Evolutionary conservation across 768 basidiomycete species (phyloP).

Genomic region (Pleurotus tuber-regium): DNA sequence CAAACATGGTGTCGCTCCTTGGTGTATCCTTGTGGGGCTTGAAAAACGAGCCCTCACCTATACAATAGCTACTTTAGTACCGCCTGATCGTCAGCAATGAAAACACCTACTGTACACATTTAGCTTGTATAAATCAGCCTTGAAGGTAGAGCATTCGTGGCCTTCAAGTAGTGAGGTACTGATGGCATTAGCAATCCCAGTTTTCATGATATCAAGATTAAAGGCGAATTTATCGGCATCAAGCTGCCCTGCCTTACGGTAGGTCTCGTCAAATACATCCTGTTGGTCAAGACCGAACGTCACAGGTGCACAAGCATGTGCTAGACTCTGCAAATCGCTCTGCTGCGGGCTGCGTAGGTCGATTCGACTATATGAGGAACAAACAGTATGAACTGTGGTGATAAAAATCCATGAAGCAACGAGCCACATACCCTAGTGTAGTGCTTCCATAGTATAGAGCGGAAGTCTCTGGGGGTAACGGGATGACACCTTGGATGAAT

Average conservation of each 20-base stretch:
- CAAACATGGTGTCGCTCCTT: slow-evolving; percentile 33
- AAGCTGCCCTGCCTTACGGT: slow-evolving; percentile 34
- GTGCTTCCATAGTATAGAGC: neutral
- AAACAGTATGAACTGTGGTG: neutral
- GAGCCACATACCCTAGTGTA: neutral
- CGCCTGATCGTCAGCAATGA: too few species aligned
- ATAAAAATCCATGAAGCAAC: neutral
- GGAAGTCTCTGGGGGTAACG: neutral
- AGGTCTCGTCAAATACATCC: slow-evolving; percentile 32
- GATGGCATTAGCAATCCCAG: slow-evolving; percentile 22
- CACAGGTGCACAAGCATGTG: slow-evolving; percentile 27
- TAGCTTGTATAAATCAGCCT: slow-evolving; percentile 34
- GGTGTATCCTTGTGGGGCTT: slow-evolving; percentile 42
- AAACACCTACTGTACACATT: slow-evolving; percentile 34
- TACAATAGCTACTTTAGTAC: neutral
- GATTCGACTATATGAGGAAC: slow-evolving; percentile 1
- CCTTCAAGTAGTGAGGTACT: slow-evolving; percentile 17
- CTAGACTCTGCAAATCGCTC: slow-evolving; percentile 20
- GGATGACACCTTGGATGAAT: neutral
- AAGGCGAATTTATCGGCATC: slow-evolving; percentile 24
- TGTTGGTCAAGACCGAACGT: slow-evolving; percentile 28
- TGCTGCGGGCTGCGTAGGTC: slow-evolving; percentile 3
- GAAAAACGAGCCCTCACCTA: slow-evolving; percentile 35
- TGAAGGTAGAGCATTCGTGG: slow-evolving; percentile 15
- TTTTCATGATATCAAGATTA: slow-evolving; percentile 19